Evolutionary conservation across 495 filamentous ascomycete species (phyloP).

Genomic region (Podospora anserina): DNA sequence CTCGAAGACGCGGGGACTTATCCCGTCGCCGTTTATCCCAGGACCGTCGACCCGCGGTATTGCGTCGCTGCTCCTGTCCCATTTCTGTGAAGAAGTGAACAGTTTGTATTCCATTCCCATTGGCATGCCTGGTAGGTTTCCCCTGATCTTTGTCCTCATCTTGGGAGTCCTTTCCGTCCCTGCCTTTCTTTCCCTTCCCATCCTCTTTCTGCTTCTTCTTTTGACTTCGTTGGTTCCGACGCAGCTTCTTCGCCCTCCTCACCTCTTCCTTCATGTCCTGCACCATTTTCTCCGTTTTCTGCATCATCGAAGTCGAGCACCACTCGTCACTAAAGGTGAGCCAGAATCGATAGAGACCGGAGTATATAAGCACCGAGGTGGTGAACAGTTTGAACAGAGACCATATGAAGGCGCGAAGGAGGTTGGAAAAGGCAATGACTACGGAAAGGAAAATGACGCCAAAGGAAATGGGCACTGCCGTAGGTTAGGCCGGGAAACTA

Average conservation of each 20-base stretch:
- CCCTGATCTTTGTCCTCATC: background rate
- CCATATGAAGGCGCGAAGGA: constrained; percentile 9
- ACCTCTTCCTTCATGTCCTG: constrained; percentile 11
- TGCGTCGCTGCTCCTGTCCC: background rate
- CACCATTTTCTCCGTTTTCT: constrained; percentile 12
- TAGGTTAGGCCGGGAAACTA: background rate
- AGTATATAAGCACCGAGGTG: constrained; percentile 13
- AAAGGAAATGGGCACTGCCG: constrained; percentile 30
- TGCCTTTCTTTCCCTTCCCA: background rate
- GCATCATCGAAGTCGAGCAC: constrained; percentile 2
- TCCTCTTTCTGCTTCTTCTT: background rate
- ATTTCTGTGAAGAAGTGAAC: too few relatives aligned
- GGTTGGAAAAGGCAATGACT: background rate
- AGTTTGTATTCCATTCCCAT: background rate
- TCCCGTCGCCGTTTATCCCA: background rate
- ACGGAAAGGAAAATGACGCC: constrained; percentile 25
- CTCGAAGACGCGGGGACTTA: background rate
- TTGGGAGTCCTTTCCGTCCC: background rate
- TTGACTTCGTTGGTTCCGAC: background rate
- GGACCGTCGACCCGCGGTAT: background rate
- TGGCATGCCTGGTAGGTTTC: background rate
- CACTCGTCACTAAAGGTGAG: constrained; percentile 8
- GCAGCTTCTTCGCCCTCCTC: constrained; percentile 12
- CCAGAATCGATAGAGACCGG: constrained; percentile 26
- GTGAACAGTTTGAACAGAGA: constrained; percentile 16